Evolutionary conservation across 345 rosid species (phyloP).

Genomic region (Durio zibethinus): DNA sequence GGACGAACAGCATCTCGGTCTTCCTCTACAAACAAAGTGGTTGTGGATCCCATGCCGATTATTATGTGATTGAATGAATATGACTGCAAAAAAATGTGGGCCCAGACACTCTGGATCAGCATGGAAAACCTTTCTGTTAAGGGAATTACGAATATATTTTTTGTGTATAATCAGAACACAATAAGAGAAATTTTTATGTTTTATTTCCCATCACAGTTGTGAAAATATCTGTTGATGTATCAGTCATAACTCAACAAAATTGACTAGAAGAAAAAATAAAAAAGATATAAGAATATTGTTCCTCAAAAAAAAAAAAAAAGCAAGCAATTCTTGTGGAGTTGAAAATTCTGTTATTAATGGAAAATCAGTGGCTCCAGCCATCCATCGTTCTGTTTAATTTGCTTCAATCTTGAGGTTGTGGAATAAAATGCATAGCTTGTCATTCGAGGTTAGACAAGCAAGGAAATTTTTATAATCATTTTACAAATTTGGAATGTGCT

Average conservation of each 20-base stretch:
- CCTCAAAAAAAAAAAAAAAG: no score
- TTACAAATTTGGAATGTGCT: no score
- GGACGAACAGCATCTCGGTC: neutral
- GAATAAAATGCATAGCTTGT: neutral
- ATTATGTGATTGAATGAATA: neutral
- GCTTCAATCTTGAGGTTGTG: neutral
- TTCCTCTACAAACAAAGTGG: constrained; percentile 11
- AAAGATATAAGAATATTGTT: neutral
- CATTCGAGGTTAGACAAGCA: neutral
- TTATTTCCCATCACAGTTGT: no score
- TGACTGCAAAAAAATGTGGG: neutral
- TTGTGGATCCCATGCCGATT: neutral
- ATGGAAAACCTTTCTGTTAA: neutral
- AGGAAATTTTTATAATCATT: no score
- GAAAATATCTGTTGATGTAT: no score
- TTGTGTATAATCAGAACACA: no score
- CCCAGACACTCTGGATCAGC: neutral
- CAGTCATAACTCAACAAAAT: neutral
- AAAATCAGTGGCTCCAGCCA: neutral
- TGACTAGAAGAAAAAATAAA: neutral
- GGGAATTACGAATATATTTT: no score
- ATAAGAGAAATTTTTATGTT: no score
- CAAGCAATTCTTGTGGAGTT: constrained; percentile 1
- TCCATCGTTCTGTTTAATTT: neutral
- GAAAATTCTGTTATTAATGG: neutral